phyloP scores from a whole-genome alignment of 345 rosid genomes.

The Eucalyptus curtisii region DNA sequence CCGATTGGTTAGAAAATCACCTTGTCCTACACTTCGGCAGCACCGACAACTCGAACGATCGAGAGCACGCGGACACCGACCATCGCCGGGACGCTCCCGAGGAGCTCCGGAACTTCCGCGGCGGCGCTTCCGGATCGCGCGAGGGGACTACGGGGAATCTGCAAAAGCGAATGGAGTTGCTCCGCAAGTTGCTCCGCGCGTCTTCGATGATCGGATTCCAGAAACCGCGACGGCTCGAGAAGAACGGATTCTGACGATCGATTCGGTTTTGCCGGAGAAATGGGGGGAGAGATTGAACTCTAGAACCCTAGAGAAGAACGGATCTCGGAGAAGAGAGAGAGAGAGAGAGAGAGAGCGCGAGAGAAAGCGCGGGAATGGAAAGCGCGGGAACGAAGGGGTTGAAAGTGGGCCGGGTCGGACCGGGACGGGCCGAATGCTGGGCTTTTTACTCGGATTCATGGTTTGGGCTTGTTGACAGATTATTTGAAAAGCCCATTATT shows the following conservation, averaged over 20 bases:
- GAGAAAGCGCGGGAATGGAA: background rate
- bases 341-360: background rate
- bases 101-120: background rate
- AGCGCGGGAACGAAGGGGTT: background rate
- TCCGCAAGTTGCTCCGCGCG: background rate
- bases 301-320: background rate
- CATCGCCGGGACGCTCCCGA: background rate
- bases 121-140: background rate
- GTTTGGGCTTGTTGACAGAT: background rate
- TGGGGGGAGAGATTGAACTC: background rate
- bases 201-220: background rate
- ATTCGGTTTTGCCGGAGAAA: background rate
- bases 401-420: background rate
- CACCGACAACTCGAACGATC: background rate
- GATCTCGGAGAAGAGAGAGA: background rate
- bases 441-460: background rate
- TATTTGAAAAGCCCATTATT: background rate
- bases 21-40: background rate
- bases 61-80: background rate
- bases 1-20: background rate
- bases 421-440: accelerated
- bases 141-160: background rate
- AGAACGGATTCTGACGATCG: background rate
- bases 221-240: background rate
- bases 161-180: background rate